phyloP scores from a whole-genome alignment of 345 rosid species.

The Euphorbia lathyris region DNA sequence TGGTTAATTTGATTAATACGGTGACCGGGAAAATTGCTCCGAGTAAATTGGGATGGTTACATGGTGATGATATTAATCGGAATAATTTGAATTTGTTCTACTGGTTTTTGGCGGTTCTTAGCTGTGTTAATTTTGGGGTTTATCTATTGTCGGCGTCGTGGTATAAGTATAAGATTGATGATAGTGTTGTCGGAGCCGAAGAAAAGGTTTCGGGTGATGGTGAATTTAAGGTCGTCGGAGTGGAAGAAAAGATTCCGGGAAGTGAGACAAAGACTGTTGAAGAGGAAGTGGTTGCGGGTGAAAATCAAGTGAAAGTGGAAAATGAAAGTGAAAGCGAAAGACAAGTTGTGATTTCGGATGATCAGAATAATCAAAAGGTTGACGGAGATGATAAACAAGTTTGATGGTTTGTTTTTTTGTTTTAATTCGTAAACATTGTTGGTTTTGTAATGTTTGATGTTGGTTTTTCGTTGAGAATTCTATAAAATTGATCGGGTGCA shows the following conservation, averaged over 20 bases:
- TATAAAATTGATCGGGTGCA: no score
- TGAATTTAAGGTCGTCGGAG: not conserved
- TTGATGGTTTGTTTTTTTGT: not conserved
- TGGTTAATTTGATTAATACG: conserved; percentile 22
- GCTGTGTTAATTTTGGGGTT: conserved; percentile 19
- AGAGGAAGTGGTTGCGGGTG: not conserved
- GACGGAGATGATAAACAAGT: not conserved
- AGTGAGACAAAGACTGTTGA: not conserved
- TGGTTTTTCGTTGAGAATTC: no score
- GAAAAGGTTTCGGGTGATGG: not conserved
- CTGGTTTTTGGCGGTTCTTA: conserved; percentile 30
- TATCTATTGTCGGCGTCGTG: conserved; percentile 27
- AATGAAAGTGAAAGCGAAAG: not conserved
- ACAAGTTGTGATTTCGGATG: not conserved
- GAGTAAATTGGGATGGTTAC: conserved; percentile 25
- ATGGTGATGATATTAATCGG: conserved; percentile 11
- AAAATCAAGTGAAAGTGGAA: not conserved
- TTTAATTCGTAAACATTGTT: not conserved
- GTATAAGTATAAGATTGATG: conserved; percentile 27
- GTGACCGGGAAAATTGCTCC: conserved; percentile 15
- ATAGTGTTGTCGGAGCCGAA: not conserved
- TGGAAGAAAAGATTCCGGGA: not conserved
- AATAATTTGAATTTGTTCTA: conserved; percentile 27
- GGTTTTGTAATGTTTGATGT: no score
- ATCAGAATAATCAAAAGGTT: not conserved